These are phyloP conservation scores for Backusella parvicylindrica DNA, from an alignment of 192 early-diverging fungal genomes.

Conservation along the genomic window DNA sequence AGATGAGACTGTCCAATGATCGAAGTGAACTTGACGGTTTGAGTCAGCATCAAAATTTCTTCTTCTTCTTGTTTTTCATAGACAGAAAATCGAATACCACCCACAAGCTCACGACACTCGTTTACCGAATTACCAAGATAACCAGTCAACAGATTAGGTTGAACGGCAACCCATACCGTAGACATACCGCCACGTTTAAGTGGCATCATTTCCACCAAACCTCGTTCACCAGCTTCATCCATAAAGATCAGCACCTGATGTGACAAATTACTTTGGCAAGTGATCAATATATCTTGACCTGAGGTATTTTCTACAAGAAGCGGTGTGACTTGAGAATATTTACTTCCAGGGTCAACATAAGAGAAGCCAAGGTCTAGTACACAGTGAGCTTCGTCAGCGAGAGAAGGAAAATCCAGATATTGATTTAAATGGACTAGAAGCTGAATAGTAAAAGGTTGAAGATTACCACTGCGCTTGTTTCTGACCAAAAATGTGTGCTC, in stretches of 20 bases:
- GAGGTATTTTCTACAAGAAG: constrained; percentile 70
- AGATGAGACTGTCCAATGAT: constrained; percentile 78
- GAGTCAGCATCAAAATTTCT: constrained; percentile 54
- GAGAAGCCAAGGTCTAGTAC: constrained; percentile 80
- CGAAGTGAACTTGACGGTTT: constrained; percentile 78
- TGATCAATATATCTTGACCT: constrained; percentile 62
- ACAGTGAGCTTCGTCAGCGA: constrained; percentile 47
- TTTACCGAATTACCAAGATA: constrained; percentile 34
- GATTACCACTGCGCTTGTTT: constrained; percentile 29
- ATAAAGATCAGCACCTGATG: constrained; percentile 78
- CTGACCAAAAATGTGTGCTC: constrained; percentile 44
- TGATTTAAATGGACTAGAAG: constrained; percentile 48
- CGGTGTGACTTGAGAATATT: constrained; percentile 71
- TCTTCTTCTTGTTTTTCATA: constrained; percentile 46
- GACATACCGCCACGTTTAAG: constrained; percentile 46
- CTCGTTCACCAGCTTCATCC: constrained; percentile 51
- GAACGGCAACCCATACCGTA: constrained; percentile 75
- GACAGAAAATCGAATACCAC: constrained; percentile 76
- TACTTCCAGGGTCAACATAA: constrained; percentile 70
- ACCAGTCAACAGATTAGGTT: constrained; percentile 58
- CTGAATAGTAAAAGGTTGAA: constrained; percentile 45
- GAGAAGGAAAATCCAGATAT: constrained; percentile 61
- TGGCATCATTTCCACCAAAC: constrained; percentile 48
- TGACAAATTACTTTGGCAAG: constrained; percentile 73
- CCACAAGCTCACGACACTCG: constrained; percentile 68